Base-by-base conservation (phyloP, 2,329 filamentous ascomycete genomes). In the Cordyceps farinosa region DNA sequence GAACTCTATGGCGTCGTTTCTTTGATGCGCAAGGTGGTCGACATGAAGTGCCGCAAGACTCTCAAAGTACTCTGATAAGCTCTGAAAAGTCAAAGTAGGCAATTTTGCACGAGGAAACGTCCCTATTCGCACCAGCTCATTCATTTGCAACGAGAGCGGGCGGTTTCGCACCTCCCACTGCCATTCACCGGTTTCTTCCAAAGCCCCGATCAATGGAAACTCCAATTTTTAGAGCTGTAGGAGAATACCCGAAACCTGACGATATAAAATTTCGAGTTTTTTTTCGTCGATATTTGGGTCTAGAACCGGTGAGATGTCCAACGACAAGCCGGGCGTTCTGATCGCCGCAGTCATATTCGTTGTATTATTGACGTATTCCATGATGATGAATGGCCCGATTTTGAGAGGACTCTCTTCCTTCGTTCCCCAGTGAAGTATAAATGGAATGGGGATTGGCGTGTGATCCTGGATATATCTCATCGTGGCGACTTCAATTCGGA, bases 361-460 rank as follows among this genome's bases (percentile, higher is more conserved):
- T 48, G 27, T 27, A 51, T 51, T 30, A 22, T 64, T 54, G 5
- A 66, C 64, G 9, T 66, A 66, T 61, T 65, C 64, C 58, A 65
- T 66, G 30, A 65, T 48, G 10, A 66, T 62, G 9, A 66, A 66
- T 1, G 63, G 63, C 27, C 65, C 65, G 1, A 66, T 44, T 32
- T 51, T 27, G 17, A 65, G 45, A 3, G 63, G 65, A 29, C 65
- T 66, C 15, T 66, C 65, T 17, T 65, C 63, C 29, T 34, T 65
- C 27, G 44, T 63, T n/a, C 65, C 65, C 44, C 54, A 65, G 58
- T 65, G 65, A 2, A 66, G 57, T 15, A 66, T 47, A 34, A 66
- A 64, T 2, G 65, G 63, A 1, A 66, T 58, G 0, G 63, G 65
- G 6, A 65, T 64, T 3, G 63, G 52, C 1, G 65, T 66, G 6